Evolutionary conservation across 2,329 filamentous ascomycete genomes (phyloP), one percentile per base, ranked within the genome.

Genomic region (Penicillium nordicum): DNA sequence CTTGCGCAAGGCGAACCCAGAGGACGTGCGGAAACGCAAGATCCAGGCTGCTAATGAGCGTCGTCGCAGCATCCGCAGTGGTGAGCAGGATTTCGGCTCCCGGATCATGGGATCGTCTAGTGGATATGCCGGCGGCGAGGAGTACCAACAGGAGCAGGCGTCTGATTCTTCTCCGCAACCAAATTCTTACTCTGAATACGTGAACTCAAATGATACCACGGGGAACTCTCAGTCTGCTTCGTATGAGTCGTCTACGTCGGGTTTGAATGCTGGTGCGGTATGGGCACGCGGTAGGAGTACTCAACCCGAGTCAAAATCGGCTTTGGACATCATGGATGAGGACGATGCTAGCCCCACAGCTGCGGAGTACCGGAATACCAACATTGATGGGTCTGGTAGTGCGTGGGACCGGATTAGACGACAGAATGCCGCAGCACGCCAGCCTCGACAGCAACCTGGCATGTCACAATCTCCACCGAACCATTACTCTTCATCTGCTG

Each of bases 381-480:
- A 56, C 29, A 44, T 54, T 27, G 38, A 57, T 44, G 52, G 51
- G 2, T 56, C 48, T 16, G 70, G 70, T 10, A 73, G 71, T 59
- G 66, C 69, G 25, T 77, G 75, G 75, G 73, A 72, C 14, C 71
- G 73, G 11, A 67, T 77, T 37, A 64, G 74, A 56, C 66, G 64
- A 46, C 69, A 73, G 51, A 70, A 61, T 45, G 41, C 48, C 4
- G 32, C 38, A 27, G 40, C 53, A 36, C 30, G 46, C 34, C 49
- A 43, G 30, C 32, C 57, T 46, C 45, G 49, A 21, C 50, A 55
- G 27, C 43, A 47, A 9, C 29, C 40, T 18, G 34, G 32, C 34
- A 9, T 40, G 32, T 18, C 53, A 37, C 16, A 44, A 16, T 29
- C 53, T n/a, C 14, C 38, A 23, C 5, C 7, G 6, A 50, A 50